Evolutionary conservation across 495 filamentous ascomycete species (phyloP), one percentile per base, ranked within the genome.

Genomic region (Penicillium mononematosum): DNA sequence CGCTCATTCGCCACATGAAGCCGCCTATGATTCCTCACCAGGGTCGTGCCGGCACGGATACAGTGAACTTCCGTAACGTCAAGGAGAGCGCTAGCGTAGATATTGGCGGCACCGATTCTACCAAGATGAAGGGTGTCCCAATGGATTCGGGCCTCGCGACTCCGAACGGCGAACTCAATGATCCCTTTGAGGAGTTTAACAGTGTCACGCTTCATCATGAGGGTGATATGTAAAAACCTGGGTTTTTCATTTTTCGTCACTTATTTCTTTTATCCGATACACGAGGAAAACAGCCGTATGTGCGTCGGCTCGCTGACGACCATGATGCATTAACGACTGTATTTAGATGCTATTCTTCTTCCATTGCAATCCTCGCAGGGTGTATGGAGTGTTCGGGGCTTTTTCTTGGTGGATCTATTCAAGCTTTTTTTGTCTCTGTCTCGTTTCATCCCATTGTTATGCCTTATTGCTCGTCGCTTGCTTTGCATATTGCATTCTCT

Each of bases 111-210:
- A 69, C 62, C 19, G 59, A 83, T 14, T 76, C 83, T 12, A 81
- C 77, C 60, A 80, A 74, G 61, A 71, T 83, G 65, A 88, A 87
- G 64, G 92, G 91, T 4, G 90, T 96, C 29, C 90, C 90, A 10
- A 75, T 96, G 60, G 90, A 96, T 63, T 90, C 86, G 22, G 91
- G 90, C 9, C 74, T 94, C 31, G 86, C 87, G 4, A 97, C 93
- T 29, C 92, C 94, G 10, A 91, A 87, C 36, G 88, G 80, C 36
- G 92, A 96, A 67, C 72, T 86, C 54, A 81, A 83, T n/a, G 94
- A 98, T 81, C 94, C 94, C 12, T 98, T 98, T 68, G 91, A 96
- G 71, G 95, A 98, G 69, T 98, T 98, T 70, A 98, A 98, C 73
- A 96, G 90, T 65, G 94, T 98, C 32, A 98, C 94, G 58, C 82